phyloP scores from a whole-genome alignment of 2,329 filamentous ascomycete species.

The Pyrenochaeta sp. region DNA sequence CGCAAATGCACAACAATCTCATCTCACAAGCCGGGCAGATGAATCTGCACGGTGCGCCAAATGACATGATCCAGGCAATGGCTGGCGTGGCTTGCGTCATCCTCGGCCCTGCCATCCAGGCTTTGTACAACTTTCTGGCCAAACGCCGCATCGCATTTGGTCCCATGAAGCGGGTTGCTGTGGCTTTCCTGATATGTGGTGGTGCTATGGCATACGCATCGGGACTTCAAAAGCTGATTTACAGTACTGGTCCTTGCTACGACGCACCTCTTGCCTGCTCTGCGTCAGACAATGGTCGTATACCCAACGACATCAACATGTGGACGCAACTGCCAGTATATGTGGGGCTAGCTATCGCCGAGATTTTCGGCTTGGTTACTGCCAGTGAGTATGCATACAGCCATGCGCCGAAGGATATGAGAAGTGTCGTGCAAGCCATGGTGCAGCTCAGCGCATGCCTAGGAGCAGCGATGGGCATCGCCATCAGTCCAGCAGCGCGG shows the following conservation, averaged over 20 bases:
- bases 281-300: conserved; percentile 23
- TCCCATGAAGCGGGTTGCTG: conserved; percentile 30
- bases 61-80: conserved; percentile 38
- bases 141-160: conserved; percentile 24
- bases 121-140: conserved; percentile 26
- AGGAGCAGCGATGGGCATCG: conserved; percentile 36
- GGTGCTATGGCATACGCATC: conserved; percentile 33
- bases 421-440: conserved; percentile 39
- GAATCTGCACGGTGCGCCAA: conserved; percentile 34
- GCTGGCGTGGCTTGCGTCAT: conserved; percentile 28
- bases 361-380: conserved; percentile 53
- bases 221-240: conserved; percentile 36
- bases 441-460: conserved; percentile 32
- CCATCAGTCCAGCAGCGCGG: conserved; percentile 33
- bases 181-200: conserved; percentile 26
- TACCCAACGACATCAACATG: conserved; percentile 48
- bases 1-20: conserved; percentile 42
- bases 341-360: conserved; percentile 46
- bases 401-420: conserved; percentile 52
- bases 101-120: conserved; percentile 32
- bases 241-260: conserved; percentile 38
- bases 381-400: conserved; percentile 52
- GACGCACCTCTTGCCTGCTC: conserved; percentile 48
- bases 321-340: conserved; percentile 51
- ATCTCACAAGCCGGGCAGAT: conserved; percentile 42